Evolutionary conservation across 208 protist species (phyloP), one percentile per base, ranked within the genome.

Genomic region (Wallacemonas collosoma): DNA sequence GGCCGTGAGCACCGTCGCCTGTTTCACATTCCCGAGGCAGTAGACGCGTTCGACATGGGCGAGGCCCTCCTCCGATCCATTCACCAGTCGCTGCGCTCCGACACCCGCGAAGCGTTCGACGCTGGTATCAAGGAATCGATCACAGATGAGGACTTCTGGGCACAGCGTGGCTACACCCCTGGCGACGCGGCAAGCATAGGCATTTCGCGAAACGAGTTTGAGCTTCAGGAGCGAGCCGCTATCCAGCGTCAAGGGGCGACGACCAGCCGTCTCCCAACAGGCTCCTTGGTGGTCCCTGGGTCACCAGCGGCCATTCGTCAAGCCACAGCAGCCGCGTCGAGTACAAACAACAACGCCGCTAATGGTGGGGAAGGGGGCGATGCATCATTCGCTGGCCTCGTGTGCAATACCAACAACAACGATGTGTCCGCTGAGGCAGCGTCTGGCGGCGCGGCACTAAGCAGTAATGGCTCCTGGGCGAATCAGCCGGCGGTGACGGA

Each of bases 101-200:
- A 57, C 54, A 66, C 68, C 68, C 55, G 45, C 68, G 58, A 51
- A 17, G 51, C 26, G 60, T 75, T 60, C 54, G 60, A 67, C 61
- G 50, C 60, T 39, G 57, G 38, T 9, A 63, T 69, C 36, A 71
- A 80, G 66, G 75, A 80, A 48, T 66, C 65, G 43, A 56, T 14
- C 43, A 75, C 45, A 38, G 86, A 93, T 35, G 81, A 83, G 61
- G 86, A 89, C 39, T 95, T 89, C 68, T 95, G 87, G 86, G 87
- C 85, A 2, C 80, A 89, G 50, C 82, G 87, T 11, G 90, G 90
- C 15, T 88, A 86, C 68, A 73, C 71, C 44, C 72, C 81, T 73
- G 65, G 57, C 11, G 90, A 92, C 64, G 87, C 86, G 38, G 68
- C 66, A 36, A 41, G 55, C 15, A 58, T 81, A 26, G 72, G 77